Evolutionary conservation across 2,329 filamentous ascomycete species (phyloP), one percentile per base, ranked within the genome.

Genomic region (Beauveria australis): DNA sequence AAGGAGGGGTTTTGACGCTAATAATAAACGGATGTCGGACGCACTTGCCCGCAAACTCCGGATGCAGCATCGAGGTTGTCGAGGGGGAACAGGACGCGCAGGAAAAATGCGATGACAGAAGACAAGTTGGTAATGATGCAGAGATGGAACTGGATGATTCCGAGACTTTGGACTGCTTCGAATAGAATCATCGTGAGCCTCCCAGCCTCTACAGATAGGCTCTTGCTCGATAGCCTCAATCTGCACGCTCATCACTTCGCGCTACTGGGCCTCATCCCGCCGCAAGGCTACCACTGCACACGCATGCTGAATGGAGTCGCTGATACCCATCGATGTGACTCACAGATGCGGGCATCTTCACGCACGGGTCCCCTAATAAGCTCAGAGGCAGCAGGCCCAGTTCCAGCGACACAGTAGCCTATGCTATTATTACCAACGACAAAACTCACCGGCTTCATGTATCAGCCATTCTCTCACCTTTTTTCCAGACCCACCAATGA

Each of bases 11-110:
- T 18, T 55, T n/a, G 10, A 22, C 53, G 41, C 57, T 44, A 37
- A 37, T 37, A 16, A 37, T 37, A 46, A 18, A 30, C 58, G 58
- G 28, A 37, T 60, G 51, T 47, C 58, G 58, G 48, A 46, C 28
- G 37, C 40, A 26, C 40, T 60, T 30, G 52, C 46, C 59, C 51
- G 59, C 52, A 55, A 61, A 61, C 51, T 56, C 59, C 59, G 59
- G 52, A 61, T 54, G 52, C 59, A 55, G 51, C 52, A 9, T 14
- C 8, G 54, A 48, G 33, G 24, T 41, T n/a, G 28, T 26, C 12
- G 37, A 26, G 12, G 24, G 6, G 22, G 9, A 16, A 37, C 33
- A 16, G 33, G 12, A 37, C 33, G 33, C 14, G 14, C 33, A 37
- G 33, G 5, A 16, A 14, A 16, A 37, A 16, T 16, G 33, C 6